These are phyloP conservation scores for Melanopsichium pennsylvanicum DNA, from an alignment of 1,284 basidiomycete genomes.

Conservation along the genomic window DNA sequence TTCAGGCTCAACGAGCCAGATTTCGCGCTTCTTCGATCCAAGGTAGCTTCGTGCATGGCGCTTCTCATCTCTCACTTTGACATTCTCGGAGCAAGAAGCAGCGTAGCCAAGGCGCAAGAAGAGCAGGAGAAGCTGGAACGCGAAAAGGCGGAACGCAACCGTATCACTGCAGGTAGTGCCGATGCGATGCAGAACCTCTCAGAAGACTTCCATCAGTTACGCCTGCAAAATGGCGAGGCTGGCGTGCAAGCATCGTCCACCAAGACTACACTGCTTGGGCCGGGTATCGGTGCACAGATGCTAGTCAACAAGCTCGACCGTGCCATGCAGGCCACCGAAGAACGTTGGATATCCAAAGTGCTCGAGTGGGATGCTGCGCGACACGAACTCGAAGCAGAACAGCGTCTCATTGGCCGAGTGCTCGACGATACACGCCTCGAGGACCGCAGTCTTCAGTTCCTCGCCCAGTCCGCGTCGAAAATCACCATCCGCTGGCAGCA, in stretches of 20 bases:
- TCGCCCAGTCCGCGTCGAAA: conserved; percentile 73
- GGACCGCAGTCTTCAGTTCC: conserved; percentile 61
- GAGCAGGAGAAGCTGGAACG: conserved; percentile 57
- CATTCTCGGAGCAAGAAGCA: conserved; percentile 71
- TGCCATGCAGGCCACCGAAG: conserved; percentile 55
- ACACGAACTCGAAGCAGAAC: conserved; percentile 56
- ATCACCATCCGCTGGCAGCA: conserved; percentile 99
- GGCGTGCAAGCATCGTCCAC: conserved; percentile 70
- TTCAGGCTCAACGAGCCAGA: conserved; percentile 86
- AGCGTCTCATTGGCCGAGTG: conserved; percentile 61
- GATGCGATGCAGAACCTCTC: conserved; percentile 25
- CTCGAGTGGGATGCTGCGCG: conserved; percentile 58
- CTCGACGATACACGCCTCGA: conserved; percentile 63
- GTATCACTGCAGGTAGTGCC: conserved; percentile 37
- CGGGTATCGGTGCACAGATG: conserved; percentile 45
- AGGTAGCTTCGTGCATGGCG: conserved; percentile 95
- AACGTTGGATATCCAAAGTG: conserved; percentile 53
- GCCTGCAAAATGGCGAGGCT: conserved; percentile 68
- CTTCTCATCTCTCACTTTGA: conserved; percentile 97
- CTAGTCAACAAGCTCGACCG: conserved; percentile 51
- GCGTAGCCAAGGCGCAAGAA: conserved; percentile 60
- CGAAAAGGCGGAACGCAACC: conserved; percentile 51
- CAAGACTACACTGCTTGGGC: conserved; percentile 59
- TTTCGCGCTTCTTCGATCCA: conserved; percentile 79
- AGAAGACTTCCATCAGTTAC: conserved; percentile 35